Conservation (phyloP, 805 yeast species). For the Lipomyces kockii region DNA sequence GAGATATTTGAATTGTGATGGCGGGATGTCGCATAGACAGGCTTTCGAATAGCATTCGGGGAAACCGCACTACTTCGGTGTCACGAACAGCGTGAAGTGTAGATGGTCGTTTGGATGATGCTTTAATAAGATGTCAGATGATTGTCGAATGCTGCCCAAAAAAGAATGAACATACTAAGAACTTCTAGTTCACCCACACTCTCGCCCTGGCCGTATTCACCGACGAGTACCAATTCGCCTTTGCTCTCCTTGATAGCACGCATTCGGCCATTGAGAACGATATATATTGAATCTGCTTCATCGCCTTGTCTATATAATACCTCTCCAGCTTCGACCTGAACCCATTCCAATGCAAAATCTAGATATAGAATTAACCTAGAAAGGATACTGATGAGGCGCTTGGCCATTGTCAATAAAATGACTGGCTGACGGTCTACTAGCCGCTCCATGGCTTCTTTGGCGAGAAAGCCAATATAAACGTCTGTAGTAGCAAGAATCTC, state of each 20-base stretch:
- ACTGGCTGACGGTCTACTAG: slow-evolving; percentile 76
- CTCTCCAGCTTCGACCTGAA: slow-evolving; percentile 86
- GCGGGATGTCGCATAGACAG: slow-evolving; percentile 84
- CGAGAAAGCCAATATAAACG: slow-evolving; percentile 71
- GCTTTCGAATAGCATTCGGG: slow-evolving; percentile 84
- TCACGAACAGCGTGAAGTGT: slow-evolving; percentile 87
- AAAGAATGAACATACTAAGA: slow-evolving; percentile 56
- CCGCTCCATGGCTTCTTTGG: slow-evolving; percentile 64
- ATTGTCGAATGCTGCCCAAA: not conserved
- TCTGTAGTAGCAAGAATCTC: slow-evolving; percentile 65
- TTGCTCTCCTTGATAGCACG: slow-evolving; percentile 55
- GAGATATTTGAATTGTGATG: slow-evolving; percentile 84
- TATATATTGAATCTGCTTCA: slow-evolving; percentile 86
- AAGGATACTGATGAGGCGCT: slow-evolving; percentile 66
- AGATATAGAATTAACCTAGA: slow-evolving; percentile 70
- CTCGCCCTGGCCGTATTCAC: slow-evolving; percentile 92
- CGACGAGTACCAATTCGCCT: slow-evolving; percentile 48
- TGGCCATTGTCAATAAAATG: slow-evolving; percentile 78
- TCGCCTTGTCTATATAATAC: slow-evolving; percentile 80
- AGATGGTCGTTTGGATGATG: slow-evolving; percentile 62
- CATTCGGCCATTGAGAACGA: slow-evolving; percentile 85
- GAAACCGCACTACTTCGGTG: slow-evolving; percentile 91
- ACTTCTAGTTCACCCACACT: slow-evolving; percentile 96
- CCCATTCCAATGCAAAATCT: slow-evolving; percentile 95
- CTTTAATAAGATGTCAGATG: not conserved